These are phyloP conservation scores for Fusarium sp. DNA, from an alignment of 2,329 filamentous ascomycete species.

Conservation along the genomic window DNA sequence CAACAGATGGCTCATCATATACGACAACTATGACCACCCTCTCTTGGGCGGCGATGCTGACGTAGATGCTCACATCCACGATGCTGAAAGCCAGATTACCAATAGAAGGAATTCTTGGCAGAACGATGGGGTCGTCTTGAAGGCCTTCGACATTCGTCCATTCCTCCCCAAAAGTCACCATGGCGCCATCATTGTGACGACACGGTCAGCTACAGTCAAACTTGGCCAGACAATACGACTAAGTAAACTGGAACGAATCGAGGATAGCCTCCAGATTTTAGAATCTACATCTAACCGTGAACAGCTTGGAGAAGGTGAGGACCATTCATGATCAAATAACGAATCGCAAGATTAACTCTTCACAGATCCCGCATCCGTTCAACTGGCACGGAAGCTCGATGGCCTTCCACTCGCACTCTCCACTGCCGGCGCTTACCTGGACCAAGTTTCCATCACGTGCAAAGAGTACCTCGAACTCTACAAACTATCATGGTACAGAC, in stretches of 20 bases:
- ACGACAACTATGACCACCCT: constrained; percentile 3
- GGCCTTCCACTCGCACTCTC: not conserved
- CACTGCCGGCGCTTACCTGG: not conserved
- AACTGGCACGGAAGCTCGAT: not conserved
- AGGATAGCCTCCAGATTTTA: not conserved
- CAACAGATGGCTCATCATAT: not conserved
- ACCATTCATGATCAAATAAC: not conserved
- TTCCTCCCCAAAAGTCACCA: not conserved
- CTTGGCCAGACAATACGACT: not conserved
- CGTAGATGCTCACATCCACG: too few species aligned
- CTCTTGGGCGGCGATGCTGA: not conserved
- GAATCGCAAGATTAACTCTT: not conserved
- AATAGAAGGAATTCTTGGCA: not conserved
- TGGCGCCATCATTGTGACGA: not conserved
- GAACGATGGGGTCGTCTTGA: not conserved
- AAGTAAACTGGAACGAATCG: not conserved
- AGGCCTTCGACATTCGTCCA: not conserved
- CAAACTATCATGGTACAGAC: not conserved
- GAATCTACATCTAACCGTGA: not conserved
- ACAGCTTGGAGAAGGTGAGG: not conserved
- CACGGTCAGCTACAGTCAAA: not conserved
- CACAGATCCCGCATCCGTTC: not conserved
- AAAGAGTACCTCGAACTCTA: not conserved
- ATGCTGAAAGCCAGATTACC: too few species aligned
- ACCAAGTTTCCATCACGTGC: not conserved